Base-by-base conservation (phyloP, 225 moss, liverwort and hornwort genomes). In the Bryum argenteum region DNA sequence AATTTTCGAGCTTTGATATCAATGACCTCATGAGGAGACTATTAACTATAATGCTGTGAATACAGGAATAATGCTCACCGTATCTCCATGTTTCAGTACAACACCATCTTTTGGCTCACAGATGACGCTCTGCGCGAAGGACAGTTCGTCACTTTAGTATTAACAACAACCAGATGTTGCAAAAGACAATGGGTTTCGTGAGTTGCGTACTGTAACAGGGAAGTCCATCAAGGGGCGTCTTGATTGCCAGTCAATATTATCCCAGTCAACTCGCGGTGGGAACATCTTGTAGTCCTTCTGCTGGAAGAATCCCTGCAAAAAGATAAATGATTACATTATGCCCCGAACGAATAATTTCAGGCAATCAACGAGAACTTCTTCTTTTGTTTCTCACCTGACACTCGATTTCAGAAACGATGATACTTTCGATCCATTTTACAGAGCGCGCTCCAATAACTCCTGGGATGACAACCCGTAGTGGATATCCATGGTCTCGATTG, bases 271-370 rank as follows among this genome's bases (percentile, higher is more conserved):
- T 80, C 80, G 85, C 3, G 94, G 91, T 55, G 87, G 83, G 61
- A 91, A 94, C 83, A 94, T 91, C 82, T 91, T 94, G 74, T 94
- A 94, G 59, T 94, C 91, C 58, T 56, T 82, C 48, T 91, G 91
- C 75, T 84, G 82, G 44, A 88, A 94, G 70, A 94, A 94, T 23
- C 91, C 89, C 86, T 93, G 40, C n/a, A 39, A 68, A 57, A 20
- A 39, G 60, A 28, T 55, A 37, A 24, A 65, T 66, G 51, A 8
- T 52, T 71, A 58, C 41, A 13, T 45, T 5, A 60, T 50, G 64
- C 52, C 19, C 52, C 19, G 1, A 18, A 10, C 20, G 18, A 65
- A 51, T 4, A 18, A 56, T 17, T 68, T 65, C 54, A 69, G 64
- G 41, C 65, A 21, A 42, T 61, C 28, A 62, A 68, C 50, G 17